A percentile compares a stretch with the other conserved stretches of the same genome.
These are phyloP conservation scores for Candida xyloterini DNA, from an alignment of 805 yeast genomes.

Conservation along the genomic window DNA sequence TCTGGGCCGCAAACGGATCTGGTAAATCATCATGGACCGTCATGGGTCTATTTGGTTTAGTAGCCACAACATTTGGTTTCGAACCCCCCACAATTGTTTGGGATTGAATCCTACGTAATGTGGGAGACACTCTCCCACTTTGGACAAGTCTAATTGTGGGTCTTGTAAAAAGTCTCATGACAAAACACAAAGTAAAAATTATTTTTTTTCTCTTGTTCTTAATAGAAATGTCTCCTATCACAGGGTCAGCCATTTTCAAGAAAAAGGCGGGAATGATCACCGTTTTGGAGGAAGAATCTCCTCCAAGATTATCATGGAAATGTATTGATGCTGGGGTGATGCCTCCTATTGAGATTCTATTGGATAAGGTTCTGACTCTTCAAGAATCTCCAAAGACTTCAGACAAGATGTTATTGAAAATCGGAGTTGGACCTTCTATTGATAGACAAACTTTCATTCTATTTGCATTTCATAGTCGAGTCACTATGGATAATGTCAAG, in stretches of 20 bases:
- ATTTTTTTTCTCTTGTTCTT: conserved; percentile 5
- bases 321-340: conserved; percentile 48
- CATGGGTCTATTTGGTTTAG: conserved; percentile 39
- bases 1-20: conserved; percentile 60
- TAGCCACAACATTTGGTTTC: neutral
- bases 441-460: conserved; percentile 32
- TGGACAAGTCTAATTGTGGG: neutral
- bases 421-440: conserved; percentile 39
- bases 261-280: conserved; percentile 56
- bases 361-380: conserved; percentile 45
- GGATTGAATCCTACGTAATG: conserved; percentile 7
- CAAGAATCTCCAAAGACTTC: conserved; percentile 69
- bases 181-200: neutral
- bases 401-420: conserved; percentile 63
- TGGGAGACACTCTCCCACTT: neutral
- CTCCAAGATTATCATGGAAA: conserved; percentile 55
- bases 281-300: conserved; percentile 52
- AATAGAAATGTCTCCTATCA: conserved; percentile 15
- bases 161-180: conserved; percentile 4
- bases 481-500: conserved; percentile 73
- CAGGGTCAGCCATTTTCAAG: conserved; percentile 54
- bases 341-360: conserved; percentile 39
- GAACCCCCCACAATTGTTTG: conserved; percentile 14
- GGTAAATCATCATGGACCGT: conserved; percentile 80
- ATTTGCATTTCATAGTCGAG: conserved; percentile 67